Conservation (phyloP, 176 grass and related monocot species). For the Avena insularis region DNA sequence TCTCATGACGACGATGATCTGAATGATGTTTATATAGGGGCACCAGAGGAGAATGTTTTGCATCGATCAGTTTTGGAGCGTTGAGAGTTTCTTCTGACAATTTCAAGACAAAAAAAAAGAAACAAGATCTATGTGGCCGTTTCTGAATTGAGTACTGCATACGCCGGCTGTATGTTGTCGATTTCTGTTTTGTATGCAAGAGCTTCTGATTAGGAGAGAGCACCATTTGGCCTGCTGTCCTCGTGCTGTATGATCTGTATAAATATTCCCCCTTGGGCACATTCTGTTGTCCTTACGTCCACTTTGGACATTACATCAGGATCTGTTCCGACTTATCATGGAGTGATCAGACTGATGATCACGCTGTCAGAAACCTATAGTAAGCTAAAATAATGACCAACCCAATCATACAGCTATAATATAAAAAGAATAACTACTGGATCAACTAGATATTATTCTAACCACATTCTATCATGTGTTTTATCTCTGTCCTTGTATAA, state of each 20-base stretch:
- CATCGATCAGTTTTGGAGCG: not conserved
- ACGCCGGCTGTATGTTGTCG: slow-evolving; percentile 17
- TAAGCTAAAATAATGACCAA: not conserved
- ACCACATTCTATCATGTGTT: not conserved
- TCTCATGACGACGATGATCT: too few relatives aligned
- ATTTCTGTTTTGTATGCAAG: not conserved
- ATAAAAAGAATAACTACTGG: not conserved
- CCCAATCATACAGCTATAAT: not conserved
- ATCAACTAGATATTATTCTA: not conserved
- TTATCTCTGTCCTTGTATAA: not conserved
- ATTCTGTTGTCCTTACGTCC: slow-evolving; percentile 6
- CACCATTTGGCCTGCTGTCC: slow-evolving; percentile 5
- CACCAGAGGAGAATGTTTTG: not conserved
- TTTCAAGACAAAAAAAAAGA: not conserved
- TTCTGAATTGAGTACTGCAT: slow-evolving; percentile 3
- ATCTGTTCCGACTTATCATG: not conserved
- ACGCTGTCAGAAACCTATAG: not conserved
- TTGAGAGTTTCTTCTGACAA: not conserved
- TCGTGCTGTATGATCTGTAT: not conserved
- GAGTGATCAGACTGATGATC: not conserved
- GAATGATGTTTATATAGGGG: not conserved
- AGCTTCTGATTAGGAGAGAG: not conserved
- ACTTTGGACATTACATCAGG: not conserved
- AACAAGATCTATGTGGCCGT: too few relatives aligned
- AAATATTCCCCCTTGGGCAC: not conserved